Base-by-base conservation (phyloP, 1,284 basidiomycete genomes). In the Rhizopogon hawkerae region DNA sequence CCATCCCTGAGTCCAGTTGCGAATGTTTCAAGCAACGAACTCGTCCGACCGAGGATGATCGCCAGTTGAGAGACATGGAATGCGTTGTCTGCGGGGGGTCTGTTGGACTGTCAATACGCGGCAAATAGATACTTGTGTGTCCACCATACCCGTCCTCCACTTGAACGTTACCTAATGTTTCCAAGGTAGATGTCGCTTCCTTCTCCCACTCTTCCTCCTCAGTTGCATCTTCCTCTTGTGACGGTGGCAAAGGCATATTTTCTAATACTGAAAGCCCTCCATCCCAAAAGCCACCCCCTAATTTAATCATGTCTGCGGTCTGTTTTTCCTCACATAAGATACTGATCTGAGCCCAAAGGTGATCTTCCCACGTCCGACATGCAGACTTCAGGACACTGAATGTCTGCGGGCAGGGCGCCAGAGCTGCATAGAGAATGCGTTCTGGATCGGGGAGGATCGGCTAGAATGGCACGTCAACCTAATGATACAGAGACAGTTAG, bases 281-380 rank as follows among this genome's bases (percentile, higher is more conserved):
- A 49, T 83, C 83, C 84, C 83, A 87, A 57, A 84, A 86, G 37
- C 75, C 73, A 1, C 74, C 75, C 10, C 76, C 75, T 11, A 85
- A 61, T 34, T 69, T 69, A 3, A 68, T 59, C 58, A 87, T 74
- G 59, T 85, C 82, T 14, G 70, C 71, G 35, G 78, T 81, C 57
- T 88, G 76, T 51, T 83, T 82, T 54, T 89, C 83, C 65, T 98
- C 93, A 57, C 92, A 87, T 29, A 92, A 74, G 39, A 92, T 76
- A 58, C 85, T 86, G 50, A 95, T 75, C 57, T 92, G 85, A 1
- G 90, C 91, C 96, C 95, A 99, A 0, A 98, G 74, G 56, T 92
- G 83, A 61, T 98, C 95, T 63, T 94, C 88, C 93, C 94, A 99
- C 23, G 85, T 87, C 33, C 83, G 71, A 61, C 92, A 94, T 3